These are phyloP conservation scores for Porphyrellus cyaneotinctus DNA, from an alignment of 768 basidiomycete species.

Conservation along the genomic window DNA sequence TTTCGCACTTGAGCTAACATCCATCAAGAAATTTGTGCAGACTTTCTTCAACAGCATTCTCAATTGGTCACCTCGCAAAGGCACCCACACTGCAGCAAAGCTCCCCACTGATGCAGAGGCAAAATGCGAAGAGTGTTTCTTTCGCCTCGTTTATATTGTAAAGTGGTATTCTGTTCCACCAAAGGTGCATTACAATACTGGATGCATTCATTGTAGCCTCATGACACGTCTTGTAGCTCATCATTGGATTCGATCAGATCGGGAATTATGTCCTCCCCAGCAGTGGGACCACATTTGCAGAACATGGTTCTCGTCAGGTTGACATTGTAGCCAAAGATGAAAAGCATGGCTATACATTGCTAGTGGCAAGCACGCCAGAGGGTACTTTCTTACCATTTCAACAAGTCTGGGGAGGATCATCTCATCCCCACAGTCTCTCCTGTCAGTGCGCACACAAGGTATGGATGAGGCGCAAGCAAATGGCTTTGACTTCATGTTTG, in stretches of 20 bases:
- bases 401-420: constrained; percentile 25
- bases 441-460: not conserved
- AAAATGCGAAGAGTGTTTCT: no score
- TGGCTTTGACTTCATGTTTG: constrained; percentile 24
- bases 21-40: no score
- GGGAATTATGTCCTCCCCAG: not conserved
- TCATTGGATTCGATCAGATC: not conserved
- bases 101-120: no score
- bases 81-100: no score
- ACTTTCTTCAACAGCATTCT: no score
- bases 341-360: constrained; percentile 27
- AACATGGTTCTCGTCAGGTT: not conserved
- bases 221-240: no score
- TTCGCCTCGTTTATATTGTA: no score
- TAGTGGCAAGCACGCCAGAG: constrained; percentile 21
- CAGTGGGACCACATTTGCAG: not conserved
- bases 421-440: constrained; percentile 17
- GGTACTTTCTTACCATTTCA: constrained; percentile 33
- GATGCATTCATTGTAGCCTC: no score
- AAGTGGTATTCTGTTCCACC: no score
- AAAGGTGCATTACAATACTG: no score
- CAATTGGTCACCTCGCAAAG: no score
- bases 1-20: no score
- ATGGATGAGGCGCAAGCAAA: constrained; percentile 7
- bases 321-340: not conserved